Evolutionary conservation across 208 protist species (phyloP).

Genomic region (Trypanosomatidae sp.): DNA sequence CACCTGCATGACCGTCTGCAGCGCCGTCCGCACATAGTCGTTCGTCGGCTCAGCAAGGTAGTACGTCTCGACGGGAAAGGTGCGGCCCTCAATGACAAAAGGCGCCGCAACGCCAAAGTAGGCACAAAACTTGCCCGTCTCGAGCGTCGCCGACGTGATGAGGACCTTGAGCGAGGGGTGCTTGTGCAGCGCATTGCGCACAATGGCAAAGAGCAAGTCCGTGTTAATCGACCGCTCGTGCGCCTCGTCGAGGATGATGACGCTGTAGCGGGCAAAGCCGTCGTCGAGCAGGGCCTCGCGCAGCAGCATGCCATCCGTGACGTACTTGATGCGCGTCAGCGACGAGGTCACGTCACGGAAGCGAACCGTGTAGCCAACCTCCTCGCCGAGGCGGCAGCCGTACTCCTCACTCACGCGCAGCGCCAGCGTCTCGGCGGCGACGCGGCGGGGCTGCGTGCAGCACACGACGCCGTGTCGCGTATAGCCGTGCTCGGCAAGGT

Average conservation of each 20-base stretch:
- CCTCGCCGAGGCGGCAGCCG: conserved; percentile 93
- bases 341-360: conserved; percentile 96
- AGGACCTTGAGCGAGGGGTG: conserved; percentile 95
- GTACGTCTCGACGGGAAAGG: conserved; percentile 96
- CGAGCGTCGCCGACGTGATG: conserved; percentile 98
- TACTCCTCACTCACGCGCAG: conserved; percentile 98
- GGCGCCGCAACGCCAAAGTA: conserved; percentile 96
- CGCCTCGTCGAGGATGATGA: conserved; percentile 99
- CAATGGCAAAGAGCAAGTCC: conserved; percentile 97
- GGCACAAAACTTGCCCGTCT: conserved; percentile 96
- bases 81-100: conserved; percentile 97
- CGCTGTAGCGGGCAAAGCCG: conserved; percentile 89
- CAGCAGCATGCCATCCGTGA: conserved; percentile 99
- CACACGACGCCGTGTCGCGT: conserved; percentile 48
- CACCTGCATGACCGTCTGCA: conserved; percentile 98
- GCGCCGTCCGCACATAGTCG: conserved; percentile 95
- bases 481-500: conserved; percentile 88
- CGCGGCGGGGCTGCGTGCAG: conserved; percentile 98
- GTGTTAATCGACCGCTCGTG: conserved; percentile 99
- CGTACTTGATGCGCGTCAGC: conserved; percentile 98
- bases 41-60: conserved; percentile 87
- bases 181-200: conserved; percentile 89
- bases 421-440: conserved; percentile 98
- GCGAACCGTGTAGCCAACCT: conserved; percentile 99
- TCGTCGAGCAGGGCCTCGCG: conserved; percentile 95